Evolutionary conservation across 2,329 filamentous ascomycete species (phyloP).

Genomic region (Nigrospora osmanthi): DNA sequence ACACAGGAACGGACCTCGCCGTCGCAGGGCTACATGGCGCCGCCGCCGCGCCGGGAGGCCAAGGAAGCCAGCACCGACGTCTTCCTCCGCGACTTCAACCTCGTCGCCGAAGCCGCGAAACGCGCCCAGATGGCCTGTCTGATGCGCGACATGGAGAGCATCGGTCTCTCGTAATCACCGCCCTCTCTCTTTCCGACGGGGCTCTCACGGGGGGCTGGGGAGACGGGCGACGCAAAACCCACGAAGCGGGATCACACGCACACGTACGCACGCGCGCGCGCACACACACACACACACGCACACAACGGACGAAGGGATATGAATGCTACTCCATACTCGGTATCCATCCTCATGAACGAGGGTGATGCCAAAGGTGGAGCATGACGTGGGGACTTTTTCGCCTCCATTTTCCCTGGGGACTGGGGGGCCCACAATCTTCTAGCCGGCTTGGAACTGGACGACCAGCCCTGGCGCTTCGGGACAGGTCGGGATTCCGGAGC

Average conservation of each 20-base stretch:
- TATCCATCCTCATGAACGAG: no score
- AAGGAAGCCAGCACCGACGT: slow-evolving; percentile 32
- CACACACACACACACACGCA: no score
- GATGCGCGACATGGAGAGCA: slow-evolving; percentile 76
- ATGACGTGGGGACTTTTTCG: no score
- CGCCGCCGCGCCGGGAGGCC: slow-evolving; percentile 11
- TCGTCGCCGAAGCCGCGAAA: slow-evolving; percentile 89
- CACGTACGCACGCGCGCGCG: no score
- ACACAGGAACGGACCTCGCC: slow-evolving; percentile 8
- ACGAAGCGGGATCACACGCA: no score
- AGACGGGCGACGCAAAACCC: neutral
- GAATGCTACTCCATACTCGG: no score
- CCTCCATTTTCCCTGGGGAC: no score
- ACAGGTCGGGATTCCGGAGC: no score
- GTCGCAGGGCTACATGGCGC: slow-evolving; percentile 8
- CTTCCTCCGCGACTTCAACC: slow-evolving; percentile 73
- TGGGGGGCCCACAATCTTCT: no score
- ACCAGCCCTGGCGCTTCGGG: no score
- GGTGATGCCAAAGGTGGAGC: no score
- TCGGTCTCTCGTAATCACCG: slow-evolving; percentile 43
- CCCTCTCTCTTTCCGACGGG: neutral
- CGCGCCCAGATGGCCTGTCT: slow-evolving; percentile 84
- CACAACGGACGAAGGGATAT: neutral
- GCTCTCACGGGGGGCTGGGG: neutral
- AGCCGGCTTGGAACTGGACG: no score